A percentile compares a stretch with the other conserved stretches of the same genome.
Evolutionary conservation across 2,329 filamentous ascomycete species (phyloP).

Genomic region (Cladosporium sp.): DNA sequence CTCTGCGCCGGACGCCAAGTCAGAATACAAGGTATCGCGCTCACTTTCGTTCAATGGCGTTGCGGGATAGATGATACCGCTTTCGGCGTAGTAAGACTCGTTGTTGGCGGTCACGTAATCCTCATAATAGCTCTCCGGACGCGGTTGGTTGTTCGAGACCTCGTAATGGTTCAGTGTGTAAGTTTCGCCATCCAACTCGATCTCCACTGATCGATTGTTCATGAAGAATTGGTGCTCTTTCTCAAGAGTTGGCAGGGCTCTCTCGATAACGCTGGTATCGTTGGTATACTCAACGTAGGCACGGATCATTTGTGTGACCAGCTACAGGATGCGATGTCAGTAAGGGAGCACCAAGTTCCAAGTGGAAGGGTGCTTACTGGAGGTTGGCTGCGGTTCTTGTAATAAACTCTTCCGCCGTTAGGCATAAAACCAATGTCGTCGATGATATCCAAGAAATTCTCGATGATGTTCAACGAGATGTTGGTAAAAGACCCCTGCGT

Average conservation of each 20-base stretch:
- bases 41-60: conserved; percentile 42
- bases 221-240: conserved; percentile 60
- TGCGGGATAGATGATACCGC: conserved; percentile 54
- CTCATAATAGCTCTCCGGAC: conserved; percentile 61
- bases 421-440: conserved; percentile 60
- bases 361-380: no score
- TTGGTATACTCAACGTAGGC: conserved; percentile 59
- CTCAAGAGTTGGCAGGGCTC: conserved; percentile 56
- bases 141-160: conserved; percentile 58
- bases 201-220: conserved; percentile 52
- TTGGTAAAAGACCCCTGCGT: conserved; percentile 58
- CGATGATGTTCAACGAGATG: conserved; percentile 61
- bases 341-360: no score
- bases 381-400: conserved; percentile 62
- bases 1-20: conserved; percentile 60
- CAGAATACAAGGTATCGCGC: conserved; percentile 56
- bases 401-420: conserved; percentile 62
- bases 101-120: conserved; percentile 63
- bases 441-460: conserved; percentile 63
- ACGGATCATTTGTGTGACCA: no score
- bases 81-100: conserved; percentile 52
- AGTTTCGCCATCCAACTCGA: conserved; percentile 39
- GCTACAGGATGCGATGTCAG: no score
- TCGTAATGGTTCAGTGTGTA: conserved; percentile 56
- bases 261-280: conserved; percentile 54